Evolutionary conservation across 2,329 filamentous ascomycete species (phyloP), one percentile per base, ranked within the genome.

Genomic region (Arthroderma sp.): DNA sequence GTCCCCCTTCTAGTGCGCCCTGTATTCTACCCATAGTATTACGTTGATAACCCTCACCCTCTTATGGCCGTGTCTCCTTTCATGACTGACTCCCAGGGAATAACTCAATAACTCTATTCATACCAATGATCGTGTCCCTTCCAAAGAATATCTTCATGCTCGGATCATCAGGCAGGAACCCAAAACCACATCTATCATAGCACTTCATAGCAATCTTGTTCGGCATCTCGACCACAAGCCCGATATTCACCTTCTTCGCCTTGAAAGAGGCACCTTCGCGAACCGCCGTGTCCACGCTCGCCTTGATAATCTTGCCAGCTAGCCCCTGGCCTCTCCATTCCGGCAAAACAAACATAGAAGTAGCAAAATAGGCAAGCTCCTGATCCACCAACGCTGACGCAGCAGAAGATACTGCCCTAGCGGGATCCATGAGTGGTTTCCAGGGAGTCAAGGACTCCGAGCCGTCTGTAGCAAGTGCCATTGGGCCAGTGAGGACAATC

Each of bases 291-390:
- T 47, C 38, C 1, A 52, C 36, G 5, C 46, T 43, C 5, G 48
- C 44, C 6, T 49, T 46, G 5, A 59, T 29, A 27, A 59, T 45
- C 30, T 47, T 52, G 37, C 45, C 50, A 4, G 49, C 56, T 36
- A 53, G 44, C 4, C 53, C 53, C 36, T 49, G 51, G 42, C 49
- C 46, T 31, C 55, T 47, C 11, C 40, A 47, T 5, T 51, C 39
- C n/a, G 52, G 51, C 32, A 50, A 46, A 36, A 58, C 55, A 43
- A 57, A 59, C 50, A 58, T 54, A n/a, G 54, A 56, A 30, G 49
- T 52, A 29, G 56, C 42, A 45, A 56, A 31, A 38, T 56, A 57
- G 6, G 52, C 47, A 10, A 52, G 36, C 46, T 57, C 47, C 2
- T 40, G 40, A 29, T 37, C 48, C 1, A 11, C 38, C 6, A 53